These are phyloP conservation scores for Eutypa lata DNA, from an alignment of 2,329 filamentous ascomycete species.

Conservation along the genomic window DNA sequence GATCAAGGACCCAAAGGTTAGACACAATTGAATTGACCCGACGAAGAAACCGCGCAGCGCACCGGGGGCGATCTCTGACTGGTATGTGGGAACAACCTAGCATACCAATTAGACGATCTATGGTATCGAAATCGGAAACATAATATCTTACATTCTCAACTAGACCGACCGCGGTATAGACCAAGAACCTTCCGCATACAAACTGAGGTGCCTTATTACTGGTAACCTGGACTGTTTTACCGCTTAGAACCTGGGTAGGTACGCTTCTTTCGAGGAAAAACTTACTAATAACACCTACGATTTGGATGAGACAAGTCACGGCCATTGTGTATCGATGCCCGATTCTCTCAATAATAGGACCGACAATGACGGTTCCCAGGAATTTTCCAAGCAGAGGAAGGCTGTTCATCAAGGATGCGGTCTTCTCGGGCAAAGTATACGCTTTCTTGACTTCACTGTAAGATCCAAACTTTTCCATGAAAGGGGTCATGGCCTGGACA, in stretches of 20 bases:
- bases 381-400: slow-evolving; percentile 9
- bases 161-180: slow-evolving; percentile 6
- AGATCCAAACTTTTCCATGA: slow-evolving; percentile 8
- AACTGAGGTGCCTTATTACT: slow-evolving; percentile 4
- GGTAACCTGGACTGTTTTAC: slow-evolving; percentile 5
- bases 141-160: slow-evolving; percentile 6
- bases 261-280: not conserved
- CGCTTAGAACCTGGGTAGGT: not conserved
- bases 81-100: slow-evolving; percentile 10
- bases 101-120: not conserved
- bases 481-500: slow-evolving; percentile 14
- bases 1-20: slow-evolving; percentile 14
- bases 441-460: slow-evolving; percentile 4
- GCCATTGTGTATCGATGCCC: slow-evolving; percentile 12
- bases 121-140: not conserved
- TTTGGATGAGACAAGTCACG: slow-evolving; percentile 12
- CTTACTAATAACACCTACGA: slow-evolving; percentile 13
- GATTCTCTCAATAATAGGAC: slow-evolving; percentile 13
- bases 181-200: slow-evolving; percentile 2
- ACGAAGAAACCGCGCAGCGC: slow-evolving; percentile 14
- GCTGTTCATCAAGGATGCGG: slow-evolving; percentile 11
- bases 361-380: slow-evolving; percentile 10
- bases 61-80: slow-evolving; percentile 11
- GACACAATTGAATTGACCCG: slow-evolving; percentile 12
- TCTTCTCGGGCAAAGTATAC: slow-evolving; percentile 3